Conservation (phyloP, 192 early-diverging fungal genomes). For the Linderina pennispora region DNA sequence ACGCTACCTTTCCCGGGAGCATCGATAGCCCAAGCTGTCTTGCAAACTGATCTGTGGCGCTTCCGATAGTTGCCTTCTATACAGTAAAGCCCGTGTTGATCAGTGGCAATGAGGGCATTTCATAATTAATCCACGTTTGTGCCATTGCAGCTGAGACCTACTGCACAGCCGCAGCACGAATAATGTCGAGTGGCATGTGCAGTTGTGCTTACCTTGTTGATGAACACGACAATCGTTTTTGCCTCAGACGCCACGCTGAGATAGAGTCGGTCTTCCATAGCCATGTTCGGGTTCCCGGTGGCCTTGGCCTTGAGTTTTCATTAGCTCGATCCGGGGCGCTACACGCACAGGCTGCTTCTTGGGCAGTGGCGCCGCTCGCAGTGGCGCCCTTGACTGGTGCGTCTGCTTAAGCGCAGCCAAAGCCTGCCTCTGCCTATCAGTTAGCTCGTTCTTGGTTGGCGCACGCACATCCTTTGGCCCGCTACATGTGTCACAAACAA, state of each 20-base stretch:
- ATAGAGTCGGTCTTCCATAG: constrained; percentile 26
- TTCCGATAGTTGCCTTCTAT: constrained; percentile 23
- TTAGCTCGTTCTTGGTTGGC: constrained; percentile 14
- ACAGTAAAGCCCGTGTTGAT: too few species aligned
- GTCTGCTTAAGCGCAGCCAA: constrained; percentile 7
- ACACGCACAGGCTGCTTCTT: constrained; percentile 1
- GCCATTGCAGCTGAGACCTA: too few species aligned
- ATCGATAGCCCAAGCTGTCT: constrained; percentile 13
- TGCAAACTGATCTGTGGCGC: constrained; percentile 23
- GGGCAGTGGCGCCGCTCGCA: not conserved
- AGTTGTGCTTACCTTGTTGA: constrained; percentile 15
- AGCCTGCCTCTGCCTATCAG: constrained; percentile 17
- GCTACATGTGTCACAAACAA: too few species aligned
- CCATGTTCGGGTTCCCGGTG: constrained; percentile 25
- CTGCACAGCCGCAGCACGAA: not conserved
- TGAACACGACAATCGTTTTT: constrained; percentile 15
- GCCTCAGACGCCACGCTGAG: constrained; percentile 11
- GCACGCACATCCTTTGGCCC: constrained; percentile 10
- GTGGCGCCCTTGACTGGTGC: not conserved
- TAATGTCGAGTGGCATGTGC: not conserved
- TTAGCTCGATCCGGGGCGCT: constrained; percentile 38
- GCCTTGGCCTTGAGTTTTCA: constrained; percentile 39
- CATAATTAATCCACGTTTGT: too few species aligned
- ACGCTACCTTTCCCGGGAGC: constrained; percentile 12
- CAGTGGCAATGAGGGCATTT: not conserved